Evolutionary conservation across 306 rosid species (phyloP).

Genomic region (Gillenia trifoliata): DNA sequence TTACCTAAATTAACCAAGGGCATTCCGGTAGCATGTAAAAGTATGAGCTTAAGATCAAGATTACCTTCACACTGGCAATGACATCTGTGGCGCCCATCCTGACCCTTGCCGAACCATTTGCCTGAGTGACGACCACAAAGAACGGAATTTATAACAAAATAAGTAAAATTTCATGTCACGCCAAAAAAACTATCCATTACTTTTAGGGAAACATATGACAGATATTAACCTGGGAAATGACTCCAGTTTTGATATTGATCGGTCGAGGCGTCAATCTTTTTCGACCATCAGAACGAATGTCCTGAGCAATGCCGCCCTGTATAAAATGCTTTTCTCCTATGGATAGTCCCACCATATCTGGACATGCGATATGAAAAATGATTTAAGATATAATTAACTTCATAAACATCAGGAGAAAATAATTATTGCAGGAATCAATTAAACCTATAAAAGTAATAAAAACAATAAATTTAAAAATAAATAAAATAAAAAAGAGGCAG

Average conservation of each 20-base stretch:
- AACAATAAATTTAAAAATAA: background rate
- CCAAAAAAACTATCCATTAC: background rate
- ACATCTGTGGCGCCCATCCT: slow-evolving; percentile 79
- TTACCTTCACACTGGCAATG: slow-evolving; percentile 86
- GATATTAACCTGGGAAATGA: slow-evolving; percentile 58
- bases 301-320: slow-evolving; percentile 82
- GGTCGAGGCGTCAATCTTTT: slow-evolving; percentile 67
- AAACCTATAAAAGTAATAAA: background rate
- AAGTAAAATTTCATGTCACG: background rate
- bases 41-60: background rate
- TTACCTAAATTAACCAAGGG: background rate
- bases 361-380: background rate
- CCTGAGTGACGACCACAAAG: slow-evolving; percentile 38
- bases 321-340: slow-evolving; percentile 63
- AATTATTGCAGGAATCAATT: background rate
- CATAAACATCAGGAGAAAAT: background rate
- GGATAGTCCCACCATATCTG: slow-evolving; percentile 71
- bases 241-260: slow-evolving; percentile 65
- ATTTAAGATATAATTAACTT: background rate
- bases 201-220: background rate
- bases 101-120: slow-evolving; percentile 83
- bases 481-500: too few species aligned
- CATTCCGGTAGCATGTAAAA: background rate
- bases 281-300: slow-evolving; percentile 86
- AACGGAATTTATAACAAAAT: background rate